Evolutionary conservation across 441 rosid genomes (phyloP), one percentile per base, ranked within the genome.

Genomic region (Erodium trifolium): DNA sequence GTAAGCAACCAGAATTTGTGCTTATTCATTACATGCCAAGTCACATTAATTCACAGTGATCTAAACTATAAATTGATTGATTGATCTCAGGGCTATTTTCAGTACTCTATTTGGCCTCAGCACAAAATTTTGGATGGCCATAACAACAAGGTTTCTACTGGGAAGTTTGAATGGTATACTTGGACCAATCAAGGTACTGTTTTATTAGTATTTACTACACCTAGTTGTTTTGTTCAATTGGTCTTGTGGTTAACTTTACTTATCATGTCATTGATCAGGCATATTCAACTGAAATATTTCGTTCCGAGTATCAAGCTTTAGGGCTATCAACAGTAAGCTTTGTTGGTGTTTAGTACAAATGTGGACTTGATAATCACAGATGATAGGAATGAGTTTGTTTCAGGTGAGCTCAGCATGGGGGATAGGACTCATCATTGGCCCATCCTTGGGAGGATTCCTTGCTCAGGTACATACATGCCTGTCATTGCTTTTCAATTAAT

Each of bases 351-450:
- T 23, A 23, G 27, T 23, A 23, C 27, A 23, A 23, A 23, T 23
- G 27, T 23, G 0, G 27, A 23, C 2, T 23, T 23, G 27, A 23
- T 23, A 23, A 23, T 23, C 1, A 23, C 1, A 23, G 2, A 23
- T 23, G 27, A 23, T 23, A 23, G 27, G 27, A 23, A 2, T 23
- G 27, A 23, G 1, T 23, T 23, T 23, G 27, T 23, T 0, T 63
- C 76, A 82, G 85, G 68, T 84, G 51, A 80, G 83, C 75, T 77
- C 86, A 64, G 73, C 88, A 17, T 84, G 88, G 86, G 88, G 86
- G 41, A 72, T 80, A 41, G 86, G 86, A 47, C 71, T 84, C 67
- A 78, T 84, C 68, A 71, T 84, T 23, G 88, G 88, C 69, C 88
- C 88, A 16, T 84, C 86, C 65, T 59, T 84, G 37, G 88, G 88